Conservation (phyloP, 768 basidiomycete genomes). For the Psilocybe tampanensis region DNA sequence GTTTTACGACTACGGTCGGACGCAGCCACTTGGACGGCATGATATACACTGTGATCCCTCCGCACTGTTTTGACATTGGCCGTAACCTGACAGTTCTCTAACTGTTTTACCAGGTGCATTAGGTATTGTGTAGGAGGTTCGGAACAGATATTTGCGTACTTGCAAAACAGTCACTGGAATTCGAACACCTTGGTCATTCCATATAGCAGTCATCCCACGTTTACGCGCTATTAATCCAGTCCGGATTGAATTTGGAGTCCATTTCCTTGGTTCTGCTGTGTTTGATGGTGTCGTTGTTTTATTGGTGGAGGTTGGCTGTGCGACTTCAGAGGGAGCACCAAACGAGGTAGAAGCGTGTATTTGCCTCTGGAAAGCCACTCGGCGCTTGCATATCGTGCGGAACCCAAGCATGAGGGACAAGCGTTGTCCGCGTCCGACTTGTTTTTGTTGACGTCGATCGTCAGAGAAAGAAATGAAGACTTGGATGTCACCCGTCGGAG, state of each 20-base stretch:
- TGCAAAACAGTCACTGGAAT: conserved; percentile 94
- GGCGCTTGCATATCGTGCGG: conserved; percentile 46
- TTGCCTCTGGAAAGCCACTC: conserved; percentile 36
- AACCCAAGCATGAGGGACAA: conserved; percentile 49
- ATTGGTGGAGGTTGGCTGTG: conserved; percentile 24
- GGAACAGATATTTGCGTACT: conserved; percentile 44
- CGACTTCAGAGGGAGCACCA: conserved; percentile 21
- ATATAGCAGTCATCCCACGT: conserved; percentile 93
- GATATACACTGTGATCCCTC: conserved; percentile 71
- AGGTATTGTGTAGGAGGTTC: neutral
- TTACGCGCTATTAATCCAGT: conserved; percentile 95
- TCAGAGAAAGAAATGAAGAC: conserved; percentile 11
- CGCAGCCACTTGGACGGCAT: conserved; percentile 93
- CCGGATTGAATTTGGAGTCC: conserved; percentile 83
- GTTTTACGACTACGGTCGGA: conserved; percentile 73
- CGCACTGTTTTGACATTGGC: conserved; percentile 71
- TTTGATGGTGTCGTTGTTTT: conserved; percentile 13
- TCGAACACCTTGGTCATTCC: conserved; percentile 87
- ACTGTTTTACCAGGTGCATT: conserved; percentile 38
- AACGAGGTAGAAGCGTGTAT: conserved; percentile 45
- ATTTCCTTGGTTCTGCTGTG: conserved; percentile 51
- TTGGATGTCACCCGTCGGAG: conserved; percentile 23
- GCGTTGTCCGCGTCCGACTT: conserved; percentile 4
- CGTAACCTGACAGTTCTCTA: conserved; percentile 90
- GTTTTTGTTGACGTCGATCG: neutral